These are phyloP conservation scores for Ustilago nuda DNA, from an alignment of 1,284 basidiomycete species.

Conservation along the genomic window DNA sequence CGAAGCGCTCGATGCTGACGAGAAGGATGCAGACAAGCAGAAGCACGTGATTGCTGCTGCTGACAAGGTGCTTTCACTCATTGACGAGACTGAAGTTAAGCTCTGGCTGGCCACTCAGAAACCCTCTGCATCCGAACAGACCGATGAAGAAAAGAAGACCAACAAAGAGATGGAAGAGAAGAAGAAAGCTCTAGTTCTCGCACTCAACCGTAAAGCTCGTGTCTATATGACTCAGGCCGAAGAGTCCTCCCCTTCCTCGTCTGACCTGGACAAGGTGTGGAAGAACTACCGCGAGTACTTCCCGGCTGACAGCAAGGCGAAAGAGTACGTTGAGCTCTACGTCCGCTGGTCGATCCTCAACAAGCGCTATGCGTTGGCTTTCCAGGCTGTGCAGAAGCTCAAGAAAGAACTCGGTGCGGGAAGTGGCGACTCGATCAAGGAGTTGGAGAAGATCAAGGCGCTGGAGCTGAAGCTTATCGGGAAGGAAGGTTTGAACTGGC, in stretches of 20 bases:
- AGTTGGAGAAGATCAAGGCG: conserved; percentile 52
- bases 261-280: conserved; percentile 46
- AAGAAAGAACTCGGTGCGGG: conserved; percentile 64
- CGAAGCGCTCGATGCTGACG: conserved; percentile 51
- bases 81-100: conserved; percentile 64
- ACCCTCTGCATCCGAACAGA: conserved; percentile 59
- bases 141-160: conserved; percentile 58
- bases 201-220: conserved; percentile 60
- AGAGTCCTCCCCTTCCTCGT: neutral
- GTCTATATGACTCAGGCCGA: conserved; percentile 52
- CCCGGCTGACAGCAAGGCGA: conserved; percentile 50
- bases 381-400: conserved; percentile 57
- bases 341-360: conserved; percentile 60
- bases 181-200: conserved; percentile 62
- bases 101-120: conserved; percentile 62
- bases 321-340: conserved; percentile 58
- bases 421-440: conserved; percentile 46
- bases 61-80: conserved; percentile 52
- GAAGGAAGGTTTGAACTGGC: conserved; percentile 47
- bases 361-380: conserved; percentile 58
- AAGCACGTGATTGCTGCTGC: conserved; percentile 55
- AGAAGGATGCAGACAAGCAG: conserved; percentile 33
- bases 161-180: conserved; percentile 62
- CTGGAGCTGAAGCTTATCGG: conserved; percentile 53
- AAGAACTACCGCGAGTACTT: conserved; percentile 54